Base-by-base conservation (phyloP, 176 grass and related monocot species). In the Phyllostachys edulis region DNA sequence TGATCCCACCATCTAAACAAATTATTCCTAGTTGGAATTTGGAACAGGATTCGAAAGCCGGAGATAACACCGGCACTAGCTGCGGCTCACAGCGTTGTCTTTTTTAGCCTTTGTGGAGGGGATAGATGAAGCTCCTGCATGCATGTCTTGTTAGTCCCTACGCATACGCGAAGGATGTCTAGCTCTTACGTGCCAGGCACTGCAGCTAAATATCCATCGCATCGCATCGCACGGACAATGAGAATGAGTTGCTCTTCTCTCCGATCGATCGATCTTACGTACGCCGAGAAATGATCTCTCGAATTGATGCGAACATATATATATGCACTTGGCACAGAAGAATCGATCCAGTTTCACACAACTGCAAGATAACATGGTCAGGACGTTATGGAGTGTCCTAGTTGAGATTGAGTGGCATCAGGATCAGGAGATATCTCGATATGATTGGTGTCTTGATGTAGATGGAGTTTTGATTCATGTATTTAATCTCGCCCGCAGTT, bases 11-110 rank as follows among this genome's bases (percentile, higher is more conserved):
- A 29, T 29, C 1, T 29, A 29, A 29, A 29, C 29, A 29, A 29
- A 29, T 1, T 29, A 73, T 75, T 74, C 77, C 20, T n/a, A 6
- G 26, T 4, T 4, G 14, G 26, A 9, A 67, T 60, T 16, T 15
- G 41, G 72, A 88, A 63, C 55, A 77, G n/a, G 64, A 23, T 82
- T 88, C 76, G 9, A 49, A 21, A 4, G 29, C 29, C 8, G 51
- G 27, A 61, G 85, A 82, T 76, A 8, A 27, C 61, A 67, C 71
- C 62, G 20, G 32, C 71, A 62, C 21, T 5, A 17, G 63, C 37
- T 49, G 32, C 1, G 72, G 63, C 29, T 54, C 71, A 41, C 50
- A 56, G 23, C 6, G 16, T 3, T 27, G 34, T 51, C 54, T 3
- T 13, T 6, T 7, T 13, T 27, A 12, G 16, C 14, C 6, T 71